These are phyloP conservation scores for Cryptococcus sp. DNA, from an alignment of 1,284 basidiomycete species.

Conservation along the genomic window DNA sequence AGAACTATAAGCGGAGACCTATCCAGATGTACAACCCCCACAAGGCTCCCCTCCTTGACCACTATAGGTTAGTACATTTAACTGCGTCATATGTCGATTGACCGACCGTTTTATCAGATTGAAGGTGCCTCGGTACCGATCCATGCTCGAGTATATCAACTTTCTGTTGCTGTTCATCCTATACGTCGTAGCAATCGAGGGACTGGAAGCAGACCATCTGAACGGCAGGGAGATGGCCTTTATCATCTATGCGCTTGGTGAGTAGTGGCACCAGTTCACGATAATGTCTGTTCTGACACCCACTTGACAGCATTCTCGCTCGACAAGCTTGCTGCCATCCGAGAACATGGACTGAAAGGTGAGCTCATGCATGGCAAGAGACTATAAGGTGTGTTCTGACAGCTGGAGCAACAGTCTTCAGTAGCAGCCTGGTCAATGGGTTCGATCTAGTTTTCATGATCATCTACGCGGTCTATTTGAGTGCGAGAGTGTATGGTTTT, in stretches of 20 bases:
- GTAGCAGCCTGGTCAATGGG: slow-evolving; percentile 59
- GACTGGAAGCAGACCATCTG: slow-evolving; percentile 59
- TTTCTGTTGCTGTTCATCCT: slow-evolving; percentile 78
- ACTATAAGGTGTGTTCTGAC: neutral
- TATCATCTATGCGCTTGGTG: slow-evolving; percentile 74
- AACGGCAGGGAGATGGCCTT: slow-evolving; percentile 68
- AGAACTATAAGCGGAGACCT: slow-evolving; percentile 90
- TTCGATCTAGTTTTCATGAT: slow-evolving; percentile 77
- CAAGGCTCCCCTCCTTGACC: slow-evolving; percentile 84
- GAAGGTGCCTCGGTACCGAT: slow-evolving; percentile 86
- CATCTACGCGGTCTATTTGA: slow-evolving; percentile 69
- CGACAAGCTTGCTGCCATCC: slow-evolving; percentile 88
- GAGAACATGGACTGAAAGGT: slow-evolving; percentile 81
- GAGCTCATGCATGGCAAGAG: slow-evolving; percentile 17
- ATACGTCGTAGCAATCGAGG: slow-evolving; percentile 78
- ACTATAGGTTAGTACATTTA: slow-evolving; percentile 67
- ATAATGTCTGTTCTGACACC: neutral
- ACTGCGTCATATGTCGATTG: neutral
- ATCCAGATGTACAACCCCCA: slow-evolving; percentile 92
- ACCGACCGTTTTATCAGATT: slow-evolving; percentile 55
- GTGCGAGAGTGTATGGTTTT: slow-evolving; percentile 68
- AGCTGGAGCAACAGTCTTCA: slow-evolving; percentile 31
- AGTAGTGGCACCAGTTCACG: slow-evolving; percentile 11
- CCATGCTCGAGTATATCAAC: slow-evolving; percentile 79
- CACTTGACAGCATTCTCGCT: slow-evolving; percentile 65